Evolutionary conservation across 768 basidiomycete species (phyloP).

Genomic region (Kwoniella sp.): DNA sequence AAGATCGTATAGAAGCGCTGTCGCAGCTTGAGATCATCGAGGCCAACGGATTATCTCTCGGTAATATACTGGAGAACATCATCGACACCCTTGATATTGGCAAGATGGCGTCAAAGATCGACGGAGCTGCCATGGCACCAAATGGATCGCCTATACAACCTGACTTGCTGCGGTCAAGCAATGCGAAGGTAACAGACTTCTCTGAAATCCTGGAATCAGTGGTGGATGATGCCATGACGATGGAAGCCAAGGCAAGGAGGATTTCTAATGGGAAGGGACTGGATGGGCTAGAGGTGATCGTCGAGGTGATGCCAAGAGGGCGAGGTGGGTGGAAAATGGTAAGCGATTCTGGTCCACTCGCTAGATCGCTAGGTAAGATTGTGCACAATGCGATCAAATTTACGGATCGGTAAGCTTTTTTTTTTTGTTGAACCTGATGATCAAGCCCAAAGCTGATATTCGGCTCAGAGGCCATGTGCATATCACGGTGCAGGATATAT

Average conservation of each 20-base stretch:
- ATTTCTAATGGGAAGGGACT: constrained; percentile 34
- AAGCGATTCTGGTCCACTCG: constrained; percentile 38
- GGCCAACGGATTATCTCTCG: constrained; percentile 39
- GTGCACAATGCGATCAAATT: constrained; percentile 50
- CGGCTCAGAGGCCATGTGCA: constrained; percentile 47
- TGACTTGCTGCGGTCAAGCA: neutral
- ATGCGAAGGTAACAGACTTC: constrained; percentile 17
- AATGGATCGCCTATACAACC: constrained; percentile 1
- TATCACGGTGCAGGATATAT: constrained; percentile 50
- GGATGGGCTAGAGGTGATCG: constrained; percentile 48
- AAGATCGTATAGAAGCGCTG: constrained; percentile 36
- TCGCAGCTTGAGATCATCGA: constrained; percentile 48
- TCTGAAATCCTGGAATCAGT: constrained; percentile 36
- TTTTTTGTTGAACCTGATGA: no score
- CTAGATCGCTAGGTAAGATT: constrained; percentile 47
- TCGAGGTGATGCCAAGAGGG: constrained; percentile 49
- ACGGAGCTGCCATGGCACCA: neutral
- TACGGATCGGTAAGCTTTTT: constrained; percentile 34
- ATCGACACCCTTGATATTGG: constrained; percentile 53
- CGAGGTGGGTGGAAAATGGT: constrained; percentile 46
- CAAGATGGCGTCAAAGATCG: constrained; percentile 11
- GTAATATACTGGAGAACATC: constrained; percentile 47
- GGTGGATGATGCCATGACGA: constrained; percentile 33
- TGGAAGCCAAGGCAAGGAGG: constrained; percentile 36
- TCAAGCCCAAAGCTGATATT: no score